A percentile compares a stretch with the other conserved stretches of the same genome.
These are phyloP conservation scores for Stenocarpella maydis DNA, from an alignment of 2,329 filamentous ascomycete genomes.

Conservation along the genomic window DNA sequence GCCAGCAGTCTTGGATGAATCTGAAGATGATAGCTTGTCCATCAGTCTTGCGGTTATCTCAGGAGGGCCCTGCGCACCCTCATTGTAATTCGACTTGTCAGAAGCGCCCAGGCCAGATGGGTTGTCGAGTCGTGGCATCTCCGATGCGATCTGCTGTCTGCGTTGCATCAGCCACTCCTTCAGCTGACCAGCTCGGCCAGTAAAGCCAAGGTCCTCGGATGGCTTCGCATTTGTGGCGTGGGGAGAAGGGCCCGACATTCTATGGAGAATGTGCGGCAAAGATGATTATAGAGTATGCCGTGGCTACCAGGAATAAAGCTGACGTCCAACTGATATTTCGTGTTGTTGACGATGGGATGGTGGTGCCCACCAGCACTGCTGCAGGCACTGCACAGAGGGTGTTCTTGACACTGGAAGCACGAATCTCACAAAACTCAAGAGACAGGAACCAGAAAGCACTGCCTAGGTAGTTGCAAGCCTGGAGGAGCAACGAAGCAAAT, in stretches of 20 bases:
- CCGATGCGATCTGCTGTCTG: not conserved
- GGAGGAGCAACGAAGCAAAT: no score
- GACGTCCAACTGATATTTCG: no score
- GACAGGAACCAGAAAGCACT: no score
- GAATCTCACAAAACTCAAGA: no score
- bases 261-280: no score
- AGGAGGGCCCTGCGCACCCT: not conserved
- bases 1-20: not conserved
- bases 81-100: not conserved
- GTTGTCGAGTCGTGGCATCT: not conserved
- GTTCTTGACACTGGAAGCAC: no score
- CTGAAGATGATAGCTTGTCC: not conserved
- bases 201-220: not conserved
- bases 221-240: not conserved
- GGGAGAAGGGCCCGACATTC: not conserved
- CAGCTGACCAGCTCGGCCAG: not conserved
- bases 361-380: no score
- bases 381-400: no score
- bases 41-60: not conserved
- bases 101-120: not conserved
- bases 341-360: no score
- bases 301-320: no score
- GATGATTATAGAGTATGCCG: no score
- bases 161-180: conserved; percentile 1
- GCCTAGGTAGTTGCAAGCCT: no score